Evolutionary conservation across 2,329 filamentous ascomycete species (phyloP).

Genomic region (Nemania sp.): DNA sequence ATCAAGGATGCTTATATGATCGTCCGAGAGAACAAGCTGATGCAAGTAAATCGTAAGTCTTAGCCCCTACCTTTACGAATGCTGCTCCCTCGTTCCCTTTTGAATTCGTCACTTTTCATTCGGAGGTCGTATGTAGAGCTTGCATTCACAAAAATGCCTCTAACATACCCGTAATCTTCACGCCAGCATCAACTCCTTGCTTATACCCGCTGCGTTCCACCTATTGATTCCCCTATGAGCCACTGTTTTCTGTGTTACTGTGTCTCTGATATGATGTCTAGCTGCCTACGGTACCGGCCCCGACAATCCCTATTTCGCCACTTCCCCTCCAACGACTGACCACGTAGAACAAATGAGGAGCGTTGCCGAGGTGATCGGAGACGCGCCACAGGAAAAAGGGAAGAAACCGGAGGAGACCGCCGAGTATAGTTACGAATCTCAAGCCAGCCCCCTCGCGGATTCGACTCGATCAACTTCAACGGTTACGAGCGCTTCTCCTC

Average conservation of each 20-base stretch:
- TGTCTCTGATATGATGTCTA: constrained; percentile 36
- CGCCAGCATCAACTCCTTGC: not conserved
- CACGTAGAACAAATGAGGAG: constrained; percentile 56
- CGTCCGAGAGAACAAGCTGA: constrained; percentile 94
- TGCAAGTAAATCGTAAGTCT: constrained; percentile 87
- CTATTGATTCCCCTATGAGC: not conserved
- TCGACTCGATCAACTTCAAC: constrained; percentile 59
- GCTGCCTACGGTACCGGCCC: constrained; percentile 50
- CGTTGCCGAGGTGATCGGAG: constrained; percentile 57
- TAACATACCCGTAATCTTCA: too few relatives aligned
- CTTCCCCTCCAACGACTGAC: constrained; percentile 52
- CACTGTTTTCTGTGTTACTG: not conserved
- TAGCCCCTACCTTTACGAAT: not conserved
- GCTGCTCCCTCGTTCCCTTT: not conserved
- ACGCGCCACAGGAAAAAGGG: constrained; percentile 22
- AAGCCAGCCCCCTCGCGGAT: constrained; percentile 56
- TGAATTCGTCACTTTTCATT: too few relatives aligned
- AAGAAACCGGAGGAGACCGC: constrained; percentile 17
- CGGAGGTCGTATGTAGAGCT: not conserved
- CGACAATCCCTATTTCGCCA: constrained; percentile 49
- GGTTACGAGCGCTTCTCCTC: constrained; percentile 50
- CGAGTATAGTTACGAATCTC: constrained; percentile 38
- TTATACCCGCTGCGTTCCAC: too few relatives aligned
- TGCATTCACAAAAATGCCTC: constrained; percentile 9
- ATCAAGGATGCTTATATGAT: constrained; percentile 99